These are phyloP conservation scores for Cochlearia excelsa DNA, from an alignment of 345 rosid genomes.

Conservation along the genomic window DNA sequence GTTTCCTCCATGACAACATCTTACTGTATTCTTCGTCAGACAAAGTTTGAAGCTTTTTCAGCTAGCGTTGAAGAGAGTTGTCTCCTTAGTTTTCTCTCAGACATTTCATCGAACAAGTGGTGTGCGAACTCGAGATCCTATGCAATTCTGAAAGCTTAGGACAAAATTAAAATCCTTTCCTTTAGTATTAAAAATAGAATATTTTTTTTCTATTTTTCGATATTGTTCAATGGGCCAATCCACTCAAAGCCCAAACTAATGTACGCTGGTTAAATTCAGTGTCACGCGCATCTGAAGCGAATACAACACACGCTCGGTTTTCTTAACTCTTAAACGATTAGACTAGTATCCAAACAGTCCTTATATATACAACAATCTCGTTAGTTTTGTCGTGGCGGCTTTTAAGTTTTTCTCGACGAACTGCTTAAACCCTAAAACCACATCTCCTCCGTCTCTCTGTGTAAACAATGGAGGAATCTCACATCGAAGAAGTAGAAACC, in stretches of 20 bases:
- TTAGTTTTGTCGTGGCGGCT: too few relatives aligned
- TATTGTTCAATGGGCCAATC: too few relatives aligned
- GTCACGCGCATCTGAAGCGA: too few relatives aligned
- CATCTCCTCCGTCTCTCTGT: neutral
- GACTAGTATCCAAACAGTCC: neutral
- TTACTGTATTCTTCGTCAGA: neutral
- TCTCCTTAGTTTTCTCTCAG: conserved; percentile 14
- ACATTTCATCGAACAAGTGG: conserved; percentile 31
- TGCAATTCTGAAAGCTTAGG: neutral
- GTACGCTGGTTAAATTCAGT: too few relatives aligned
- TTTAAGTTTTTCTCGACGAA: too few relatives aligned
- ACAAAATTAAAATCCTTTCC: neutral
- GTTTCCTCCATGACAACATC: conserved; percentile 27
- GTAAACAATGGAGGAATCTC: conserved; percentile 47
- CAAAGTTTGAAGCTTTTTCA: neutral
- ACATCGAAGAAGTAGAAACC: conserved; percentile 51
- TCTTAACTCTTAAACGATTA: neutral
- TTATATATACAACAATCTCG: too few relatives aligned
- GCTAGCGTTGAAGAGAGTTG: neutral
- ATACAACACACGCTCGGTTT: too few relatives aligned
- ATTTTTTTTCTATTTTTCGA: too few relatives aligned
- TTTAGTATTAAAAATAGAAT: too few relatives aligned
- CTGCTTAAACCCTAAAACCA: neutral
- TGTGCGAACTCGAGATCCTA: neutral
- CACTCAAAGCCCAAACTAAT: too few relatives aligned